These are phyloP conservation scores for Aureobasidium namibiae DNA, from an alignment of 2,329 filamentous ascomycete genomes.

Conservation along the genomic window DNA sequence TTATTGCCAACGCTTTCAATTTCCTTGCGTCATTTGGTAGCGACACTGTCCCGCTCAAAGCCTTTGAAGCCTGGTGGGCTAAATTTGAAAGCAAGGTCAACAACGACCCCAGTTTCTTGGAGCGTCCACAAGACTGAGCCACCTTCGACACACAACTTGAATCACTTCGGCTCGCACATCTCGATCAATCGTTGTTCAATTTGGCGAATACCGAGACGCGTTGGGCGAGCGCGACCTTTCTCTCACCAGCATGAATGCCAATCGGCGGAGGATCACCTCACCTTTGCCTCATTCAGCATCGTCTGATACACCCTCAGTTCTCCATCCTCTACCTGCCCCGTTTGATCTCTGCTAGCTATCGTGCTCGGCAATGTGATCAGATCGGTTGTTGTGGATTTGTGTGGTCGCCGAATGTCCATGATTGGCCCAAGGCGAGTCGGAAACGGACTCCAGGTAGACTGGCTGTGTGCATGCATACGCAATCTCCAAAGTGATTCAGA, in stretches of 20 bases:
- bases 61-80: conserved; percentile 95
- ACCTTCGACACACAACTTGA: background rate
- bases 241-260: background rate
- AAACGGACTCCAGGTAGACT: background rate
- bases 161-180: background rate
- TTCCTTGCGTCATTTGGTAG: conserved; percentile 83
- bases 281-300: background rate
- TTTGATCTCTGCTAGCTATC: background rate
- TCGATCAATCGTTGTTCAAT: conserved; percentile 4
- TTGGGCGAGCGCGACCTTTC: background rate
- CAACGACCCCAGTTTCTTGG: conserved; percentile 79
- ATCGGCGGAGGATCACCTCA: background rate
- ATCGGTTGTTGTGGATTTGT: background rate
- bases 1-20: conserved; percentile 96
- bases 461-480: conserved; percentile 6
- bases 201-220: conserved; percentile 2
- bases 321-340: background rate
- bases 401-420: background rate
- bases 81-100: conserved; percentile 89
- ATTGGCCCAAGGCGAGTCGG: background rate
- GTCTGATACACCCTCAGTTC: background rate
- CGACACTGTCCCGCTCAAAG: conserved; percentile 87
- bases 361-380: background rate
- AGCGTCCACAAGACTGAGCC: conserved; percentile 49
- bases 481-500: conserved; percentile 7